Percentiles rank a stretch among this genome's conserved stretches.
phyloP scores from a whole-genome alignment of 163 green algal genomes.

The Scenedesmus sp. region DNA sequence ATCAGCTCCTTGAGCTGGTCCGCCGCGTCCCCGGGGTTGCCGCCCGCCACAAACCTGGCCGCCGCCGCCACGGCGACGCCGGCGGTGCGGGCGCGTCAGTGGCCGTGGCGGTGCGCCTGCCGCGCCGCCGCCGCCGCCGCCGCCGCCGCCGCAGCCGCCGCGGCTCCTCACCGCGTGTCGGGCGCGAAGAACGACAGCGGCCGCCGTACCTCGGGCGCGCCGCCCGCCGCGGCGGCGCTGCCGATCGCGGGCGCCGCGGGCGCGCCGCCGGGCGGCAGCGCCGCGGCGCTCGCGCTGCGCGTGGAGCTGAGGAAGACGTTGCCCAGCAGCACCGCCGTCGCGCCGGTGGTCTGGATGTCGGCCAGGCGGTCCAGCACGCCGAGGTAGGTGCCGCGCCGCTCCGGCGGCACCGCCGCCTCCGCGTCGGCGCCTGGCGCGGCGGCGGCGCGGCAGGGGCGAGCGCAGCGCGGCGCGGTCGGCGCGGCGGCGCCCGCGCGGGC shows the following conservation, averaged over 20 bases:
- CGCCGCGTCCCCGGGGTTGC: conserved; percentile 39
- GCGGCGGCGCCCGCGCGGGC: too few relatives aligned
- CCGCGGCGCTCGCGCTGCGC: too few relatives aligned
- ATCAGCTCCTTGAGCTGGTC: conserved; percentile 63
- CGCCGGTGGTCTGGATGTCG: conserved; percentile 47
- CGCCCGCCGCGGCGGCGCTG: conserved; percentile 25
- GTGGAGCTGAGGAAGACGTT: conserved; percentile 45
- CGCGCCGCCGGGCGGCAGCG: background rate
- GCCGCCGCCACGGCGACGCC: too few relatives aligned
- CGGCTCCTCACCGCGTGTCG: conserved; percentile 40
- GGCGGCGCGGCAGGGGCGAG: too few relatives aligned
- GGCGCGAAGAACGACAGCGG: conserved; percentile 69
- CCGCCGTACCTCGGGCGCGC: conserved; percentile 50
- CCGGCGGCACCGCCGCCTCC: conserved; percentile 41
- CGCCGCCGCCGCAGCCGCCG: conserved; percentile 1
- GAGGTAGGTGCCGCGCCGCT: conserved; percentile 56
- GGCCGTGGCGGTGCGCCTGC: too few relatives aligned
- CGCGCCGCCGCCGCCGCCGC: too few relatives aligned
- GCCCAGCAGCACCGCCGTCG: conserved; percentile 56
- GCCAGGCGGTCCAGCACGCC: conserved; percentile 51
- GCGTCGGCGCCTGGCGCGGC: conserved; percentile 48
- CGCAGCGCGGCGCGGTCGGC: too few relatives aligned
- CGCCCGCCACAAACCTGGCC: conserved; percentile 36
- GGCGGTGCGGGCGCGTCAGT: too few relatives aligned
- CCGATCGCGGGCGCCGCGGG: background rate